A percentile compares a stretch with the other conserved stretches of the same genome.
Conservation (phyloP, 2,329 filamentous ascomycete species). For the Pleoardoris graminearum region DNA sequence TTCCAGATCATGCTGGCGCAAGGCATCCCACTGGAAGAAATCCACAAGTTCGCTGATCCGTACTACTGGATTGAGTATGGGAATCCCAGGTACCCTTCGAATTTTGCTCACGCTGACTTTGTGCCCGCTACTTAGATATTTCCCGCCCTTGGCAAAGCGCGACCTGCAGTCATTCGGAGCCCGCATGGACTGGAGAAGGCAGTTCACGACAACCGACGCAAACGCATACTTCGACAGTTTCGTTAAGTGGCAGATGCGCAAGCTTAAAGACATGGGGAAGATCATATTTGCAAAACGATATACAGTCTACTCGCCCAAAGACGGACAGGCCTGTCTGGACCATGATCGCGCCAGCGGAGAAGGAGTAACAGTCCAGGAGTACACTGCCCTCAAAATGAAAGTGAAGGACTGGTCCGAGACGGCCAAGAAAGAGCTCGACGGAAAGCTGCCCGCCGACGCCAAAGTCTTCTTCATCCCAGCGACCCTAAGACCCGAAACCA, state of each 20-base stretch:
- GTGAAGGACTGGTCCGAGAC: slow-evolving; percentile 85
- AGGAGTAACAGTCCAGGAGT: slow-evolving; percentile 84
- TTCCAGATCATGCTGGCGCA: slow-evolving; percentile 93
- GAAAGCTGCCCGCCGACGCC: slow-evolving; percentile 76
- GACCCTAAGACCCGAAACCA: slow-evolving; percentile 92
- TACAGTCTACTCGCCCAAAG: slow-evolving; percentile 86
- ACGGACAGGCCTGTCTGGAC: slow-evolving; percentile 85
- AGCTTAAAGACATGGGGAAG: slow-evolving; percentile 84
- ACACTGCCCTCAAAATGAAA: slow-evolving; percentile 88
- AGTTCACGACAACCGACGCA: slow-evolving; percentile 91
- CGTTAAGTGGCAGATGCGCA: slow-evolving; percentile 95
- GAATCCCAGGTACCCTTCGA: too few species aligned
- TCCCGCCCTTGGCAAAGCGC: slow-evolving; percentile 77
- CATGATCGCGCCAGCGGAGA: slow-evolving; percentile 82
- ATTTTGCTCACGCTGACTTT: too few species aligned
- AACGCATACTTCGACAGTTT: slow-evolving; percentile 98
- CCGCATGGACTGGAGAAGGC: slow-evolving; percentile 89
- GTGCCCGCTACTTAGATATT: too few species aligned
- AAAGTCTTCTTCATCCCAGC: slow-evolving; percentile 90
- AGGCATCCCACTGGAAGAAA: slow-evolving; percentile 84
- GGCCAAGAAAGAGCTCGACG: slow-evolving; percentile 70
- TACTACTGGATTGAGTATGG: slow-evolving; percentile 89
- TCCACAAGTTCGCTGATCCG: slow-evolving; percentile 91
- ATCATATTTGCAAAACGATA: slow-evolving; percentile 93
- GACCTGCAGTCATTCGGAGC: slow-evolving; percentile 84